A percentile compares a stretch with the other conserved stretches of the same genome.
Evolutionary conservation across 192 early-diverging fungal species (phyloP).

Genomic region (Coemansia pectinata): DNA sequence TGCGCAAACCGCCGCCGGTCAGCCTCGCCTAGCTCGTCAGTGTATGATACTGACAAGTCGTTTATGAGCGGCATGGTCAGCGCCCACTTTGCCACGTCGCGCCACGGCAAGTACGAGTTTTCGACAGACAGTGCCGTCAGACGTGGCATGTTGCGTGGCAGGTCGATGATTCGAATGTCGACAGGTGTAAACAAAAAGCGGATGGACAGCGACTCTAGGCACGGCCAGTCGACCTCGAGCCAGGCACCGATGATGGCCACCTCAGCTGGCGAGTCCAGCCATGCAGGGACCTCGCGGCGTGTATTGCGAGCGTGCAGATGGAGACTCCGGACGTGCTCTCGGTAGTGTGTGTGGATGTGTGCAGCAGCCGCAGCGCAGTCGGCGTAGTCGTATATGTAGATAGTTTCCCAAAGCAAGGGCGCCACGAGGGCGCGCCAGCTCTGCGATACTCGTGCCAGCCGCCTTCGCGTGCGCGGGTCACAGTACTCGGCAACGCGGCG

Average conservation of each 20-base stretch:
- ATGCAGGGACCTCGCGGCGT: constrained; percentile 42
- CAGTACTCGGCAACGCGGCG: constrained; percentile 53
- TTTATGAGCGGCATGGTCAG: constrained; percentile 26
- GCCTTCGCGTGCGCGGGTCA: constrained; percentile 40
- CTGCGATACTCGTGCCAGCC: constrained; percentile 50
- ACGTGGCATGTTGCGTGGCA: constrained; percentile 42
- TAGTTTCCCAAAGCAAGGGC: constrained; percentile 50
- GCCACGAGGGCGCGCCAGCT: constrained; percentile 52
- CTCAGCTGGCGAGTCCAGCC: constrained; percentile 54
- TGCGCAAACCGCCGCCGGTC: constrained; percentile 50
- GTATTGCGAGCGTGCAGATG: constrained; percentile 42
- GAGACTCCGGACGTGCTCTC: constrained; percentile 45
- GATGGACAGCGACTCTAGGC: constrained; percentile 41
- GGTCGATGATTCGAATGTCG: constrained; percentile 49
- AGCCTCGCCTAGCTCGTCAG: constrained; percentile 35
- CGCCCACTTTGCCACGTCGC: constrained; percentile 55
- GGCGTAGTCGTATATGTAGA: constrained; percentile 42
- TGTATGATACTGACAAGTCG: constrained; percentile 51
- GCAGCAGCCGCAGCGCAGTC: constrained; percentile 28
- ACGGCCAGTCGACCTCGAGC: constrained; percentile 52
- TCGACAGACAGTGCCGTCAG: constrained; percentile 35
- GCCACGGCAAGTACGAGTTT: constrained; percentile 57
- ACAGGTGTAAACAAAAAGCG: constrained; percentile 52
- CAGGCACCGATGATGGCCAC: constrained; percentile 53
- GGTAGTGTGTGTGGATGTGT: constrained; percentile 43